Percentiles rank a stretch among this genome's conserved stretches.
Evolutionary conservation across 495 filamentous ascomycete genomes (phyloP).

Genomic region (Podospora comata): DNA sequence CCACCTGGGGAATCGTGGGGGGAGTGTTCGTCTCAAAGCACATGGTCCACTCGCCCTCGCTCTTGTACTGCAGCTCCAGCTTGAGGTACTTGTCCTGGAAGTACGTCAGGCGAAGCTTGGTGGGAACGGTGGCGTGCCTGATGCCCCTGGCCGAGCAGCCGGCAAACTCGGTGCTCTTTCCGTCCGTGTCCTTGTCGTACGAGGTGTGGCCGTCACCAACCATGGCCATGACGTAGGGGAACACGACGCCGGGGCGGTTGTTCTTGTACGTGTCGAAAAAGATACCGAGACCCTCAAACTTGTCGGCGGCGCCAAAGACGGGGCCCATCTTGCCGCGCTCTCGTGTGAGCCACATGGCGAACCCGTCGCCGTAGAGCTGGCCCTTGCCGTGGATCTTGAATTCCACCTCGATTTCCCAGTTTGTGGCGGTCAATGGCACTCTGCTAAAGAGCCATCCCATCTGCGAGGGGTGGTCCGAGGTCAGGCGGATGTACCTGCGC

Average conservation of each 20-base stretch:
- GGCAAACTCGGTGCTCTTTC: constrained; percentile 86
- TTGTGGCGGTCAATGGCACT: constrained; percentile 93
- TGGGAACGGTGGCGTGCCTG: constrained; percentile 70
- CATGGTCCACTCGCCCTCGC: constrained; percentile 77
- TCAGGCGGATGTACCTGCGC: constrained; percentile 82
- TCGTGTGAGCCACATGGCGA: constrained; percentile 98
- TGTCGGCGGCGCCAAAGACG: constrained; percentile 85
- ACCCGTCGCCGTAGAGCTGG: constrained; percentile 87
- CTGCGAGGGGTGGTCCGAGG: constrained; percentile 83
- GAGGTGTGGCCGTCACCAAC: constrained; percentile 81
- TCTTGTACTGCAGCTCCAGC: constrained; percentile 91
- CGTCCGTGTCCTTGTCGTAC: constrained; percentile 94
- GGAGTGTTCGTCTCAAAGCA: constrained; percentile 78
- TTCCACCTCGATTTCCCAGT: constrained; percentile 98
- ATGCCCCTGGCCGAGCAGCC: constrained; percentile 95
- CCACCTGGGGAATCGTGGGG: constrained; percentile 79
- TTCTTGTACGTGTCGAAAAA: constrained; percentile 99
- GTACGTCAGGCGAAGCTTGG: constrained; percentile 86
- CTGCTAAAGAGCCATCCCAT: constrained; percentile 90
- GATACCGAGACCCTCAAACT: constrained; percentile 91
- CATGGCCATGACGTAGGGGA: constrained; percentile 99
- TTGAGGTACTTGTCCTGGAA: constrained; percentile 93
- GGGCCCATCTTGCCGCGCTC: constrained; percentile 75
- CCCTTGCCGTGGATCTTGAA: constrained; percentile 82
- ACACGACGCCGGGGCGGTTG: constrained; percentile 89